Percentiles rank a stretch among this genome's conserved stretches.
These are phyloP conservation scores for Colletotrichum lupini DNA, from an alignment of 2,329 filamentous ascomycete genomes.

Conservation along the genomic window DNA sequence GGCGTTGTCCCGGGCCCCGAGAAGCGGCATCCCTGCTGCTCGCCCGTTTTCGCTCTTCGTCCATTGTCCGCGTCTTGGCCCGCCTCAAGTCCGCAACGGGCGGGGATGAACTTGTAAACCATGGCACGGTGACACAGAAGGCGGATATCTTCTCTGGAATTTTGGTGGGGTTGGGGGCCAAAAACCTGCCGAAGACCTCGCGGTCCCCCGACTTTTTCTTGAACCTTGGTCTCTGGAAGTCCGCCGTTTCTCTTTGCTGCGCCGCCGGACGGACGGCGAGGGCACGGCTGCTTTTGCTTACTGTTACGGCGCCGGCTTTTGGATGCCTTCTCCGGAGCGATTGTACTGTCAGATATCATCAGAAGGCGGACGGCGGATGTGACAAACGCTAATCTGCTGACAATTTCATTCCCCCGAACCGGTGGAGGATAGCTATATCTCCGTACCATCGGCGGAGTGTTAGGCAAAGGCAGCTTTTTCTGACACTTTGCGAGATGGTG, in stretches of 20 bases:
- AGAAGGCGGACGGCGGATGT: not conserved
- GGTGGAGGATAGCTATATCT: not conserved
- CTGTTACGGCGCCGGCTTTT: not conserved
- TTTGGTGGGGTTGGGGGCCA: not conserved
- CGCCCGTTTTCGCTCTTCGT: not conserved
- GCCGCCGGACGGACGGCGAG: not conserved
- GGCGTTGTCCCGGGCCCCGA: not conserved
- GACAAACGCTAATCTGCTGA: not conserved
- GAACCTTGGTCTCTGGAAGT: not conserved
- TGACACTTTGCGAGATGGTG: not conserved
- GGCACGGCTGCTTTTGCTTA: no score
- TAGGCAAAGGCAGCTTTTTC: not conserved
- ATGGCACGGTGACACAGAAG: not conserved
- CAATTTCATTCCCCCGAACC: no score
- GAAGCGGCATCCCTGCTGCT: no score
- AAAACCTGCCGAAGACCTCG: constrained; percentile 19
- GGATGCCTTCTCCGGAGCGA: not conserved
- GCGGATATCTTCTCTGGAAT: not conserved
- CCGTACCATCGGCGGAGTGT: not conserved
- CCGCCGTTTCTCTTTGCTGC: not conserved
- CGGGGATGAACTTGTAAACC: not conserved
- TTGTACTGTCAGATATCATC: not conserved
- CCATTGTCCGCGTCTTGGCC: not conserved
- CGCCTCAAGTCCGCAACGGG: not conserved
- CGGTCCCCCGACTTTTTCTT: not conserved